A percentile compares a stretch with the other conserved stretches of the same genome.
These are phyloP conservation scores for Aspergillus sp. DNA, from an alignment of 2,329 filamentous ascomycete genomes.

Conservation along the genomic window DNA sequence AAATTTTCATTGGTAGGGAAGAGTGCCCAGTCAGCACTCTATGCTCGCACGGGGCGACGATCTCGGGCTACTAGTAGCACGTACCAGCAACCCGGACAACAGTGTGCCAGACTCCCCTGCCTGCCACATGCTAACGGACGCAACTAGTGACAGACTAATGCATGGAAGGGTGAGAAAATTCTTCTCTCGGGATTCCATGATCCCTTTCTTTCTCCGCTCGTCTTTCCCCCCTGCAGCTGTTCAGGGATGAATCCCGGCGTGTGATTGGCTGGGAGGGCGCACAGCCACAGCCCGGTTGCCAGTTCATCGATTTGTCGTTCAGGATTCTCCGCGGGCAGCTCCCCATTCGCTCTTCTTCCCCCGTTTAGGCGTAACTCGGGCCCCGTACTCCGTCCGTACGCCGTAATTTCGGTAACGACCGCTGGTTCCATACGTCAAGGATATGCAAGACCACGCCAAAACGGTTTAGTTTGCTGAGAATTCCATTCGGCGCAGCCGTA, in stretches of 20 bases:
- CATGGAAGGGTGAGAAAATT: slow-evolving; percentile 6
- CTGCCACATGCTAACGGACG: slow-evolving; percentile 10
- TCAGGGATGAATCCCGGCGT: neutral
- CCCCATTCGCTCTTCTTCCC: neutral
- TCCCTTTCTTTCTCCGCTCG: neutral
- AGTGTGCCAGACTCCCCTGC: neutral
- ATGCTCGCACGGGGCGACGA: neutral
- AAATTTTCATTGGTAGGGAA: slow-evolving; percentile 10
- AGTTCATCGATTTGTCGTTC: neutral
- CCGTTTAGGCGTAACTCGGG: neutral
- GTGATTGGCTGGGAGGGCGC: neutral
- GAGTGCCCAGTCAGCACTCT: neutral
- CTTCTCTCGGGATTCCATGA: neutral
- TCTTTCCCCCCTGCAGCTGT: neutral
- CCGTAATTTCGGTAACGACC: neutral
- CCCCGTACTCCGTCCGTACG: neutral
- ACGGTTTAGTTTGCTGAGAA: neutral
- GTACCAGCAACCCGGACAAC: neutral
- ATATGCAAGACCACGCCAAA: neutral
- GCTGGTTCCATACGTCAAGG: neutral
- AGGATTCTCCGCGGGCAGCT: neutral
- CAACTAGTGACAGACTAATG: slow-evolving; percentile 6
- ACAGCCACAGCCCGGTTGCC: slow-evolving; percentile 5
- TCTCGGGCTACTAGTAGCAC: neutral
- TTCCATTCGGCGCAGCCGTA: slow-evolving; percentile 12